Evolutionary conservation across 306 rosid genomes (phyloP).

Genomic region (Cyamopsis tetragonoloba): DNA sequence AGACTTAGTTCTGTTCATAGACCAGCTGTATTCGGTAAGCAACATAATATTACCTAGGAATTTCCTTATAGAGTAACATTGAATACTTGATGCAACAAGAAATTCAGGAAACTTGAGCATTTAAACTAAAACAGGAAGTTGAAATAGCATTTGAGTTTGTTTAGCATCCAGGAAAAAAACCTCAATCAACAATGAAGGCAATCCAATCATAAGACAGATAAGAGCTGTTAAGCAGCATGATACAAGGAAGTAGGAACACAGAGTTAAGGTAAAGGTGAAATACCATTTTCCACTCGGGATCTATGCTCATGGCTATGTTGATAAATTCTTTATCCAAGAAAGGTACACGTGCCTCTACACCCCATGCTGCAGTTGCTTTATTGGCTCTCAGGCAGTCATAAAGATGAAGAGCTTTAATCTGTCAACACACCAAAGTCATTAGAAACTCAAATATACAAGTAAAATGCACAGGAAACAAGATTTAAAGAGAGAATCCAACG

Average conservation of each 20-base stretch:
- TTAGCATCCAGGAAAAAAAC: conserved; percentile 11
- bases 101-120: not conserved
- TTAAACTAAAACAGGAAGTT: not conserved
- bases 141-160: not conserved
- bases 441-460: conserved; percentile 18
- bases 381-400: conserved; percentile 97
- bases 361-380: conserved; percentile 98
- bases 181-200: conserved; percentile 3
- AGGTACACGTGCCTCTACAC: conserved; percentile 98
- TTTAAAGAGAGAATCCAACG: not conserved
- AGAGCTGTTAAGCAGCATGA: not conserved
- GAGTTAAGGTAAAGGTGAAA: conserved; percentile 6
- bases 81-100: not conserved
- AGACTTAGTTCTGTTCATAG: not conserved
- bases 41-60: not conserved
- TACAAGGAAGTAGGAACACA: conserved; percentile 11
- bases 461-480: not conserved
- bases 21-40: not conserved
- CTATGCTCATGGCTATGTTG: conserved; percentile 67
- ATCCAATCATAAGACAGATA: conserved; percentile 8
- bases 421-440: conserved; percentile 23
- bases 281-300: conserved; percentile 98
- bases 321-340: conserved; percentile 88
- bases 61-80: not conserved
- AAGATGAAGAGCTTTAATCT: conserved; percentile 95